Evolutionary conservation across 352 stramenopile species (phyloP), one percentile per base, ranked within the genome.

Genomic region (Phytophthora colocasiae): DNA sequence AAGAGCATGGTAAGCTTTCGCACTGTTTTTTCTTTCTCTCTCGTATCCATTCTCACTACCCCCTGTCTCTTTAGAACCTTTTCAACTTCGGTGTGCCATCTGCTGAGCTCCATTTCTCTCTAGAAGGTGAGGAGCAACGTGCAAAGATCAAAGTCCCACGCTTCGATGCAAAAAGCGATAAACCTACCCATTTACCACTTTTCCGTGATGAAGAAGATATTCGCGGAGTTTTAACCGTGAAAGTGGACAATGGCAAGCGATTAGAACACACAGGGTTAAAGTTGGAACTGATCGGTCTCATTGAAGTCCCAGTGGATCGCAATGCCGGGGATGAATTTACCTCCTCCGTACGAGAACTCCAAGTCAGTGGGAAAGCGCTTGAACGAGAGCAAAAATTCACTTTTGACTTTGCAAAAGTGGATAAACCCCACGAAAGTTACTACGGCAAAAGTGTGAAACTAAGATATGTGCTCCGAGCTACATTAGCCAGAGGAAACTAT

Each of bases 381-480:
- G 62, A 84, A 34, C 61, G 71, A 10, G 62, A 84, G 59, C 81
- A 80, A 58, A 67, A 63, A 31, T 97, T 97, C 55, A 71, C 80
- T 11, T 99, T 99, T 69, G 83, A 96, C 51, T 99, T 99, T 80
- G 81, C 80, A 14, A 92, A 93, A 49, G 94, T 98, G 26, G 90
- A 98, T 48, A 98, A 98, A 76, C 85, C 89, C 11, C 91, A 98
- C 69, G 98, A 99, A 77, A 98, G 92, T 34, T 99, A 99, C 71
- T 93, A 97, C 52, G 98, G 97, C 40, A 78, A 94, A 11, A 99
- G 98, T 77, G 97, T 99, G 6, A 87, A 89, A 6, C 77, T 99
- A 19, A 89, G 97, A 63, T 99, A 99, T 80, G 96, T 98, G 55
- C 69, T 99, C 9, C 85, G 95, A 57, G 96, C 98, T 0, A 97